Evolutionary conservation across 2,329 filamentous ascomycete species (phyloP), one percentile per base, ranked within the genome.

Genomic region (Magnaporthiopsis rhizophila): DNA sequence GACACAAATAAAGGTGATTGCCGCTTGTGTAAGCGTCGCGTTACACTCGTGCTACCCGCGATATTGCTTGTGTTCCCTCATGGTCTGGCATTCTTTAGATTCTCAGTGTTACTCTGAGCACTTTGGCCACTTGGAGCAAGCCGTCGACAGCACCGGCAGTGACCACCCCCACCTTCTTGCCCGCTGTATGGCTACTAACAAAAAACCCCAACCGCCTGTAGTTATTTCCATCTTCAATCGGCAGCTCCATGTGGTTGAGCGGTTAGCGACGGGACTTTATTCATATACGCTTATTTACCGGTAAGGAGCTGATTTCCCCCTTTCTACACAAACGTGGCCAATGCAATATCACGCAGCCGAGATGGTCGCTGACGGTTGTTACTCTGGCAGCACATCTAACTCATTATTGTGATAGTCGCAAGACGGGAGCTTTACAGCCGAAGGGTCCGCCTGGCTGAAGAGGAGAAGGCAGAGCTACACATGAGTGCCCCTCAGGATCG

Each of bases 151-250:
- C 18, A 18, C 28, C n/a, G 65, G 63, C n/a, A n/a, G n/a, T n/a
- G n/a, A n/a, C n/a, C n/a, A n/a, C n/a, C n/a, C n/a, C n/a, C n/a
- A n/a, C n/a, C 38, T 50, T 21, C 34, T 26, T 26, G 26, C 26
- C 26, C 26, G 26, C 26, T 26, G 32, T 7, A 32, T 32, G 3
- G 32, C 32, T 12, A 34, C 11, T 34, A 9, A 34, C 32, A 21
- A 59, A 15, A 13, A 7, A 12, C 24, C 56, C 56, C 8, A 58
- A 21, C 56, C 11, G 28, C n/a, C 21, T 28, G 18, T 65, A 15
- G 26, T 65, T 53, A 58, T 65, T 9, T 66, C 64, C 34, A 60
- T 32, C 24, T 66, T 64, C 18, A 28, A 28, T 58, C n/a, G 65
- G 65, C 63, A 58, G 26, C 57, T 28, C 57, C 13, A 30, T 58